phyloP scores from a whole-genome alignment of 2,329 filamentous ascomycete genomes.

The Botryotinia globosa region DNA sequence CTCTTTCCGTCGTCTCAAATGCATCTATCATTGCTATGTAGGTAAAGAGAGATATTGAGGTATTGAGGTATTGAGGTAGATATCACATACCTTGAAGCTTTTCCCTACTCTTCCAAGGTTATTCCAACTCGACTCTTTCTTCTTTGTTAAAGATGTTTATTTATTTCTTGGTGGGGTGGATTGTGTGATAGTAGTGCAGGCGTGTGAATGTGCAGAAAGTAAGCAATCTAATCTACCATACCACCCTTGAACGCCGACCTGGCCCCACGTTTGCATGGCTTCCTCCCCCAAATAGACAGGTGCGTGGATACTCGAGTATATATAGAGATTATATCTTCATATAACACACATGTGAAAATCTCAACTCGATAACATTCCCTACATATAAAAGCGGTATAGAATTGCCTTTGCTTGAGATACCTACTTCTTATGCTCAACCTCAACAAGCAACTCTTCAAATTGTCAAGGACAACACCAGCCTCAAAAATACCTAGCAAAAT shows the following conservation, averaged over 20 bases:
- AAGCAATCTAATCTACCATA: not conserved
- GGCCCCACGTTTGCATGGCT: constrained; percentile 1
- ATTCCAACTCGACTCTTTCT: not conserved
- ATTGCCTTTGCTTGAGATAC: not conserved
- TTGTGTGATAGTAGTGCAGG: not conserved
- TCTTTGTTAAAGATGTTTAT: not conserved
- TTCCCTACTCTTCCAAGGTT: too few species aligned
- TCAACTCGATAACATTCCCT: not conserved
- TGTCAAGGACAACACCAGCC: not conserved
- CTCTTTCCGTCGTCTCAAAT: not conserved
- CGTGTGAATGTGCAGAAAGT: not conserved
- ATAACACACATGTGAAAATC: not conserved
- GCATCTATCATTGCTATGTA: not conserved
- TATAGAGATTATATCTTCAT: constrained; percentile 2
- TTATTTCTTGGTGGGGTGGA: not conserved
- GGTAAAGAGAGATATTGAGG: not conserved
- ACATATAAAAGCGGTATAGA: not conserved
- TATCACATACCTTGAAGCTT: not conserved
- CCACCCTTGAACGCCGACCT: not conserved
- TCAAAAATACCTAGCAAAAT: constrained; percentile 21
- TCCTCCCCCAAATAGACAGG: not conserved
- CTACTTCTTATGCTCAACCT: constrained; percentile 1
- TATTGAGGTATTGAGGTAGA: too few species aligned
- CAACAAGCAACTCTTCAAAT: not conserved
- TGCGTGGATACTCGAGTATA: not conserved